phyloP scores from a whole-genome alignment of 106 monocot species.

The Agapanthus africanus region DNA sequence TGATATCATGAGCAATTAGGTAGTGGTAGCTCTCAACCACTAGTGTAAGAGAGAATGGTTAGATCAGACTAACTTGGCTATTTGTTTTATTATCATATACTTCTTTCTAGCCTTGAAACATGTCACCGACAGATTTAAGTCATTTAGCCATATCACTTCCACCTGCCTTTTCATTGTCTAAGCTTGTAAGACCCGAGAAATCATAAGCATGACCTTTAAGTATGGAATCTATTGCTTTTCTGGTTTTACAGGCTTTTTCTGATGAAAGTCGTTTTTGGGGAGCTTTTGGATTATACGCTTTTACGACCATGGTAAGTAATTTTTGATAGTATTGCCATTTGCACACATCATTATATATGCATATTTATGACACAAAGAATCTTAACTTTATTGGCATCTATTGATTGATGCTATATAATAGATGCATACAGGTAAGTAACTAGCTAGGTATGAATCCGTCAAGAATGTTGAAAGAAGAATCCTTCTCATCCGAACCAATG shows the following conservation, averaged over 20 bases:
- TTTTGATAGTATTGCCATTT: background rate
- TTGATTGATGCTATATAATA: background rate
- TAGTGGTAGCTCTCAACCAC: too few species aligned
- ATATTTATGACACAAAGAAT: background rate
- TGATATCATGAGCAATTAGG: background rate
- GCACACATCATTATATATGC: background rate
- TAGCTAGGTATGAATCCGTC: too few species aligned
- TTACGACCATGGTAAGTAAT: conserved; percentile 62
- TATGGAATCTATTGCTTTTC: background rate
- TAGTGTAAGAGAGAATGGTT: too few species aligned
- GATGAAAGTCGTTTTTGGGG: conserved; percentile 83
- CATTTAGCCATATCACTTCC: background rate
- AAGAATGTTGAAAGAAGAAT: too few species aligned
- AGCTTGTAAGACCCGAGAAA: background rate
- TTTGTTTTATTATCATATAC: background rate
- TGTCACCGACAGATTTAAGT: background rate
- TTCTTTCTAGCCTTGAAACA: background rate
- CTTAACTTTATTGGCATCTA: background rate
- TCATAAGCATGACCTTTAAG: background rate
- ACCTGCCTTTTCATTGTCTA: background rate
- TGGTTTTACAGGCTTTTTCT: conserved; percentile 40
- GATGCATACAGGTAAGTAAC: background rate
- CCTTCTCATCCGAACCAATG: too few species aligned
- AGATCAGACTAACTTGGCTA: background rate
- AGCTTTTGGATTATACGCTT: conserved; percentile 77